phyloP scores from a whole-genome alignment of 441 rosid species.

The Kokia cookei region DNA sequence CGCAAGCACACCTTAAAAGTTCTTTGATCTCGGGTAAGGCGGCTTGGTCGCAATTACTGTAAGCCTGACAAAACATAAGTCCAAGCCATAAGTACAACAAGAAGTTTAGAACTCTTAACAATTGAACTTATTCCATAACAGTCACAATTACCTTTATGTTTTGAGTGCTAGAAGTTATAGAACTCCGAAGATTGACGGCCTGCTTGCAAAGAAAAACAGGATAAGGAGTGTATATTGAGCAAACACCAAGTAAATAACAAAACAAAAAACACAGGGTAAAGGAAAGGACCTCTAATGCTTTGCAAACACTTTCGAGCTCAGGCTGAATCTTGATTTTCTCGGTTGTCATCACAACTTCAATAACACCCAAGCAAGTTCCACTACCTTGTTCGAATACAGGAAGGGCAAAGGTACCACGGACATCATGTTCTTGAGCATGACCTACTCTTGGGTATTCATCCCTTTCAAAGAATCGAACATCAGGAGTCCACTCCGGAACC shows the following conservation, averaged over 20 bases:
- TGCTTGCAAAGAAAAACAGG: slow-evolving; percentile 21
- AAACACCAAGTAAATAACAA: neutral
- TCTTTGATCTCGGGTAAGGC: slow-evolving; percentile 72
- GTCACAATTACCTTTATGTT: slow-evolving; percentile 47
- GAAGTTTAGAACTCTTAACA: neutral
- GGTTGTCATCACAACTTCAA: slow-evolving; percentile 77
- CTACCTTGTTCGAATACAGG: slow-evolving; percentile 90
- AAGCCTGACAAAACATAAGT: slow-evolving; percentile 32
- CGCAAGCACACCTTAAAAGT: slow-evolving; percentile 65
- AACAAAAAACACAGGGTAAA: neutral
- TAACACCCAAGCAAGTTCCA: slow-evolving; percentile 78
- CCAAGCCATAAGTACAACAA: slow-evolving; percentile 5
- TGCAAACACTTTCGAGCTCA: slow-evolving; percentile 78
- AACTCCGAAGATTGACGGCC: slow-evolving; percentile 86
- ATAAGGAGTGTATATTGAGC: neutral
- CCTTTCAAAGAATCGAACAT: slow-evolving; percentile 81
- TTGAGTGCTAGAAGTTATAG: slow-evolving; percentile 30
- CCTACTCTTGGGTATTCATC: slow-evolving; percentile 71
- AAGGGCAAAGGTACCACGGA: slow-evolving; percentile 81
- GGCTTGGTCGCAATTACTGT: slow-evolving; percentile 45
- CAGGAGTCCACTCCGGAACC: slow-evolving; percentile 96
- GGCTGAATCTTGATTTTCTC: slow-evolving; percentile 55
- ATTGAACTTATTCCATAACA: neutral
- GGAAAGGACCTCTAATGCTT: slow-evolving; percentile 74
- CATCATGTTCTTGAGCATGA: slow-evolving; percentile 69